Evolutionary conservation across 441 rosid genomes (phyloP), one percentile per base, ranked within the genome.

Genomic region (Jatropha podagrica): DNA sequence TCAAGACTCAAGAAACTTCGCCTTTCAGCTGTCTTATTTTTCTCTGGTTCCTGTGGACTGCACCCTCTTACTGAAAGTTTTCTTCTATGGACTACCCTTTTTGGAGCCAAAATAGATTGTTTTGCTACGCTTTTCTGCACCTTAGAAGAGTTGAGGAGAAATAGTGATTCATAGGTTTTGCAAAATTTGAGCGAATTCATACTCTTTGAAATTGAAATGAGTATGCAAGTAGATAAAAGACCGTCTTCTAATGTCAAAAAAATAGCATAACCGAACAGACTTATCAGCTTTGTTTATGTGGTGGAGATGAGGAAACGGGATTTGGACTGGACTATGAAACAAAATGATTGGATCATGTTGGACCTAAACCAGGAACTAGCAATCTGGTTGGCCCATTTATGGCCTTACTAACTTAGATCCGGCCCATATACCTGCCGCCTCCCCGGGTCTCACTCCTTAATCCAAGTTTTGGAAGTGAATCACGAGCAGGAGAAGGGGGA

Each of bases 1-100:
- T 92, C 98, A 58, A 88, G 78, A 69, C 78, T 86, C 84, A 92
- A 81, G 83, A 94, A 94, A 44, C 82, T 83, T 80, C 83, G 78
- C 49, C 78, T 80, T 68, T 81, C 61, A 20, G 27, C 89, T 0
- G 81, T 44, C 48, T 79, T 73, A 62, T 81, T 74, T 71, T 81
- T 84, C 72, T 76, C 86, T 67, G 81, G 82, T 60, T 77, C 87
- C 62, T 68, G 77, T 18, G 78, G 84, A 3, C 77, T 38, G 44
- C 83, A 77, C 20, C 78, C 78, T 68, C 60, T 77, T 38, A 80
- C 78, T 18, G 13, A 54, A 32, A 81, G 63, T 54, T 78, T 79
- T 76, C 76, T 79, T 58, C 67, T 66, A 4, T 9, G 26, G 18
- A 3, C 38, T n/a, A 54, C 20, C 11, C 68, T 76, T 32, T 73